Evolutionary conservation across 768 basidiomycete species (phyloP), one percentile per base, ranked within the genome.

Genomic region (Sporobolomyces pararoseus): DNA sequence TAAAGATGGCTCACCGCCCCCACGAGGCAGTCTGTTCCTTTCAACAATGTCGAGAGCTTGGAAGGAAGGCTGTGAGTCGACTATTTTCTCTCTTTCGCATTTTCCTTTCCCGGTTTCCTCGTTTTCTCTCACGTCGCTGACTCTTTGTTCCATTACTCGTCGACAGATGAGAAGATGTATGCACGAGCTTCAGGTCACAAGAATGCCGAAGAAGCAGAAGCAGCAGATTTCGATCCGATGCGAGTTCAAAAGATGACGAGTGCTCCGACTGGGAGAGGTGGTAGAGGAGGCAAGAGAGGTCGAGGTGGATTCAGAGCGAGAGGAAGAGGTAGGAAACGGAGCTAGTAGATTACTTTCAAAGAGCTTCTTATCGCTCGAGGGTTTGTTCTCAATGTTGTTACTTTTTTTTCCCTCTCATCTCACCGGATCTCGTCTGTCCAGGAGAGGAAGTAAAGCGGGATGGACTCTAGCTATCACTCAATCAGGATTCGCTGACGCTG

Each of bases 1-100:
- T 19, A n/a, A 25, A 29, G 46, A 70, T 37, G 69, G 69, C 10
- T 52, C 47, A 23, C 60, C 58, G 16, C 69, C 69, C 32, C 69
- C 69, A n/a, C 37, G 27, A 21, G 64, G 53, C 19, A 55, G 51
- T n/a, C 13, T 70, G 27, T 70, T 44, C 60, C 52, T 70, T 31
- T 62, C 59, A 46, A 62, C 64, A 21, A 47, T 70, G 64, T 17
- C 51, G 16, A 35, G 46, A 7, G 69, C 50, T 29, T 70, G 7
- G 21, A 47, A 27, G 31, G 46, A 52, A 47, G 69, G 69, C 3
- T 70, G 69, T 70, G 32, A 39, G 69, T 62, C 34, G 1, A 39
- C 25, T 17, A 37, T n/a, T 42, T 39, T 44, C 37, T 4, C 42
- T 57, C 34, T 57, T 3, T 35, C 32, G 27, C 46, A 6, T 21